Percentiles rank a stretch among this genome's conserved stretches.
phyloP scores from a whole-genome alignment of 768 basidiomycete genomes.

The Boletus patriciae region DNA sequence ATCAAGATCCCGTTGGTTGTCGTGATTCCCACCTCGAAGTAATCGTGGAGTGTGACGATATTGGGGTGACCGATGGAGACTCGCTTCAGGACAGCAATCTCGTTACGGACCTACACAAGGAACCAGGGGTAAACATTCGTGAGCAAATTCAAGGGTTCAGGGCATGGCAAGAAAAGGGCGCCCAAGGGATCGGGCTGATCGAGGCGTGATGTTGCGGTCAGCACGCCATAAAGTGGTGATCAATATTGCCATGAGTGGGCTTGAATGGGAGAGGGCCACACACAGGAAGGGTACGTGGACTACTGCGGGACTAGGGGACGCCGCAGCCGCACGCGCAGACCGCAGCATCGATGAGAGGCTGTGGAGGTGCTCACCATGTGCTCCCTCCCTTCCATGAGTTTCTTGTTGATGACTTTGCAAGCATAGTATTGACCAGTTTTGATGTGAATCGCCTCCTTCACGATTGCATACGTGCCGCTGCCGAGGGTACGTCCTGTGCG shows the following conservation, averaged over 20 bases:
- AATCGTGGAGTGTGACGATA: conserved; percentile 93
- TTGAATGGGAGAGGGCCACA: neutral
- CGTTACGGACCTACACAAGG: conserved; percentile 86
- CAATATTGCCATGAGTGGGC: neutral
- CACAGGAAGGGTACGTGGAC: conserved; percentile 2
- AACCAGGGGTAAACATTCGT: conserved; percentile 9
- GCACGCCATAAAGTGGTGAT: conserved; percentile 11
- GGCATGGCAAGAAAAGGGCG: conserved; percentile 4
- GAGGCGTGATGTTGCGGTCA: conserved; percentile 15
- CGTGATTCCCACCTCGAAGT: conserved; percentile 72
- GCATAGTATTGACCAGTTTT: conserved; percentile 93
- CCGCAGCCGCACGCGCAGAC: conserved; percentile 1
- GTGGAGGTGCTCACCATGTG: conserved; percentile 72
- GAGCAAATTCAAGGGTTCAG: conserved; percentile 14
- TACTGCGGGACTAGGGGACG: conserved; percentile 1
- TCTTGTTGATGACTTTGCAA: conserved; percentile 99
- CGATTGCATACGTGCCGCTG: conserved; percentile 93
- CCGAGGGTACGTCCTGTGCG: conserved; percentile 86
- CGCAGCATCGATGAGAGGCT: conserved; percentile 8
- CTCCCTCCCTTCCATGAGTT: conserved; percentile 96
- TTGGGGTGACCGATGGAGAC: conserved; percentile 89
- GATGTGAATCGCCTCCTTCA: conserved; percentile 94
- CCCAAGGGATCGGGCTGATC: neutral
- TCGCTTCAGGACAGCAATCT: conserved; percentile 92
- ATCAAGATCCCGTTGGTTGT: neutral